Evolutionary conservation across 257 asterid species (phyloP).

Genomic region (Linaria vulgaris): DNA sequence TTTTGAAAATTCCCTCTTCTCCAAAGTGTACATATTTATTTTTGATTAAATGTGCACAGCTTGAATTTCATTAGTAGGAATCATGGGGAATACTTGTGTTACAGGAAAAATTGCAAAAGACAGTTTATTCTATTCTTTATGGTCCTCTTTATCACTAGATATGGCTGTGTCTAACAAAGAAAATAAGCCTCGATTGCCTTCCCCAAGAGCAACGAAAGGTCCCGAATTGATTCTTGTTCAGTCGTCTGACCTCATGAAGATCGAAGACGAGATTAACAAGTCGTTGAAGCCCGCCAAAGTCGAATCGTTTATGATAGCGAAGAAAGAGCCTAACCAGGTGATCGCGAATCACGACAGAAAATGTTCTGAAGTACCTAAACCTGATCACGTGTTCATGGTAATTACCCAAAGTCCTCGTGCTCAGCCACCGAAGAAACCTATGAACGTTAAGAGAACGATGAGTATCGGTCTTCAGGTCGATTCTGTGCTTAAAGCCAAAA

Average conservation of each 20-base stretch:
- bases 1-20: no score
- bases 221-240: constrained; percentile 7
- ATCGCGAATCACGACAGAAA: constrained; percentile 3
- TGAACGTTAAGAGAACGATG: constrained; percentile 18
- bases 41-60: neutral
- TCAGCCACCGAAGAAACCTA: constrained; percentile 11
- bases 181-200: neutral
- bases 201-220: neutral
- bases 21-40: no score
- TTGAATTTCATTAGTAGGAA: constrained; percentile 4
- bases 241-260: constrained; percentile 15
- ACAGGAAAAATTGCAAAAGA: constrained; percentile 29
- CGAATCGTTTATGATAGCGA: neutral
- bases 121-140: constrained; percentile 22
- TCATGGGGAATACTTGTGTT: constrained; percentile 44
- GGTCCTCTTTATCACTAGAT: constrained; percentile 19
- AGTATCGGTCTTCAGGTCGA: constrained; percentile 30
- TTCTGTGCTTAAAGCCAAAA: constrained; percentile 27
- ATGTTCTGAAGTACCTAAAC: constrained; percentile 10
- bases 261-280: constrained; percentile 1
- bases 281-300: neutral
- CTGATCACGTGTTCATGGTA: constrained; percentile 17
- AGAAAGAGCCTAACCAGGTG: constrained; percentile 5
- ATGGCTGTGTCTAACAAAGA: neutral
- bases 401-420: neutral